Conservation (phyloP, 768 basidiomycete species). For the Termitomyces sp. region DNA sequence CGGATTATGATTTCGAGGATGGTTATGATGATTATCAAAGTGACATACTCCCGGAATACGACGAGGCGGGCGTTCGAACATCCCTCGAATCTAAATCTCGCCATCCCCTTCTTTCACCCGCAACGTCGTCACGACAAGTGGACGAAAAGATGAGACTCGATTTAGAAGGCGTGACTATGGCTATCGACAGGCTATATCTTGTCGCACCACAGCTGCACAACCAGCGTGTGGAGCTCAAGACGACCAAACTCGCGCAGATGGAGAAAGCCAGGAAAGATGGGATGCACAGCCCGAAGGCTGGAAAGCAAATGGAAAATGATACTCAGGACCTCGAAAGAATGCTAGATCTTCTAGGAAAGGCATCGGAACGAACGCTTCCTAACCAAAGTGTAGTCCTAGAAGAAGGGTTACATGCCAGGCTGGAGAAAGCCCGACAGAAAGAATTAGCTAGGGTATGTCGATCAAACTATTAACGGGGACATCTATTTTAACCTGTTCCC, state of each 20-base stretch:
- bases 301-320: slow-evolving; percentile 45
- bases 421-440: slow-evolving; percentile 52
- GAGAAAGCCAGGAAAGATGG: slow-evolving; percentile 59
- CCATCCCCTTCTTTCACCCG: slow-evolving; percentile 21
- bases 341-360: slow-evolving; percentile 64
- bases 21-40: slow-evolving; percentile 29
- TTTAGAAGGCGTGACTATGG: slow-evolving; percentile 77
- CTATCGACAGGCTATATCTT: slow-evolving; percentile 84
- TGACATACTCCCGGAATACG: slow-evolving; percentile 54
- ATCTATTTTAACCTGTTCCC: slow-evolving; percentile 3
- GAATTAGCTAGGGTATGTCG: slow-evolving; percentile 59
- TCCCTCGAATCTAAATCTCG: slow-evolving; percentile 32
- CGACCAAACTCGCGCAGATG: slow-evolving; percentile 64
- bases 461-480: background rate
- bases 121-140: slow-evolving; percentile 19
- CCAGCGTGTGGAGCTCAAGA: slow-evolving; percentile 88
- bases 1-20: slow-evolving; percentile 45
- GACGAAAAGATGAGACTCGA: slow-evolving; percentile 86
- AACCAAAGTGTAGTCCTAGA: slow-evolving; percentile 71
- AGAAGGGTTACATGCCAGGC: slow-evolving; percentile 47
- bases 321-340: slow-evolving; percentile 64
- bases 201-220: slow-evolving; percentile 87
- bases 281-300: slow-evolving; percentile 15
- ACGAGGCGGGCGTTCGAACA: slow-evolving; percentile 34
- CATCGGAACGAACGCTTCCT: slow-evolving; percentile 59